These are phyloP conservation scores for Backusella morwellensis DNA, from an alignment of 192 early-diverging fungal species.

Conservation along the genomic window DNA sequence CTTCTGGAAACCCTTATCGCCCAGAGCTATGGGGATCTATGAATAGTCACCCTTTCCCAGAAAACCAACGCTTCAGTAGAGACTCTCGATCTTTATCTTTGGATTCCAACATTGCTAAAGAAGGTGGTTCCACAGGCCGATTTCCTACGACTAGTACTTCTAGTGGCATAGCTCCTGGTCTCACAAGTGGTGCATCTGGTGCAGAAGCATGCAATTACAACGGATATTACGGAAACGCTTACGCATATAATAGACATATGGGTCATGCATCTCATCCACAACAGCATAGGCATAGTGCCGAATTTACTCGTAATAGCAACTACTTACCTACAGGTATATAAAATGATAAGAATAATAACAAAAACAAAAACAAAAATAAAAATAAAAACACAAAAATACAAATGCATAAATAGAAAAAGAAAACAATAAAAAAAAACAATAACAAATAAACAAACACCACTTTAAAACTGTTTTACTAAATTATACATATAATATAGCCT, in stretches of 20 bases:
- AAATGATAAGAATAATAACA: neutral
- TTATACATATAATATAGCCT: neutral
- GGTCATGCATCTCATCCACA: neutral
- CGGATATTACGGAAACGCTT: neutral
- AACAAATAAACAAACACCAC: neutral
- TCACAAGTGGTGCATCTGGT: neutral
- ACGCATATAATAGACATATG: neutral
- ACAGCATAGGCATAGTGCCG: conserved; percentile 1
- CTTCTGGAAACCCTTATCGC: conserved; percentile 6
- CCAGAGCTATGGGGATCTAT: conserved; percentile 9
- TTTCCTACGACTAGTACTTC: neutral
- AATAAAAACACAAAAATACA: neutral
- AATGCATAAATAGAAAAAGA: conserved; percentile 7
- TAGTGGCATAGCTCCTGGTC: neutral
- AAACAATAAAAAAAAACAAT: neutral
- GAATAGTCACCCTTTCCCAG: neutral
- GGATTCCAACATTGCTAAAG: conserved; percentile 12
- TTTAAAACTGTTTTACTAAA: neutral
- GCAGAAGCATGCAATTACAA: neutral
- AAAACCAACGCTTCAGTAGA: conserved; percentile 5
- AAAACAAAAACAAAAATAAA: neutral
- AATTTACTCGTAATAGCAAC: conserved; percentile 4
- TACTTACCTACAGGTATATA: neutral
- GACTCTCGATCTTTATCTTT: conserved; percentile 8
- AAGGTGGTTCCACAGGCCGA: neutral